Evolutionary conservation across 2,329 filamentous ascomycete species (phyloP).

Genomic region (Microdochium bolleyi): DNA sequence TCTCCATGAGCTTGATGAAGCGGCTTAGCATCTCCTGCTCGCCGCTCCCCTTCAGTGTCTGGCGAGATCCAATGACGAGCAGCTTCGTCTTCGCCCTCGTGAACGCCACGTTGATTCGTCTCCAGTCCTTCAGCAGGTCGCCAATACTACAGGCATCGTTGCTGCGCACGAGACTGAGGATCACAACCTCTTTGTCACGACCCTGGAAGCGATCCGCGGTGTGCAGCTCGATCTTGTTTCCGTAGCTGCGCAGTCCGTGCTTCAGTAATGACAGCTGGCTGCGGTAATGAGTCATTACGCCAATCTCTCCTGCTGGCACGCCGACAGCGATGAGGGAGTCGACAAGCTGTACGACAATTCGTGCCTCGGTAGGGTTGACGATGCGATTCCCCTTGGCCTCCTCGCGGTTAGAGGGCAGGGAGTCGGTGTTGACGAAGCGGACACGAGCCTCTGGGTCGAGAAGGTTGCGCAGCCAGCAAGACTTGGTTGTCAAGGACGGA

Average conservation of each 20-base stretch:
- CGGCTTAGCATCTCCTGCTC: conserved; percentile 66
- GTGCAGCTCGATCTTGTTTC: conserved; percentile 75
- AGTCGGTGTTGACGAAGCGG: conserved; percentile 84
- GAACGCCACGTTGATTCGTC: conserved; percentile 91
- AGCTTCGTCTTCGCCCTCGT: conserved; percentile 90
- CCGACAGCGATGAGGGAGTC: conserved; percentile 69
- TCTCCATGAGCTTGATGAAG: conserved; percentile 72
- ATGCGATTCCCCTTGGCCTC: conserved; percentile 76
- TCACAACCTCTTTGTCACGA: conserved; percentile 86
- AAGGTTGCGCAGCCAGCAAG: conserved; percentile 72
- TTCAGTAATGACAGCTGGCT: conserved; percentile 81
- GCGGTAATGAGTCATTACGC: conserved; percentile 95
- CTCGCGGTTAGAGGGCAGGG: conserved; percentile 59
- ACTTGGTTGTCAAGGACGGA: conserved; percentile 31
- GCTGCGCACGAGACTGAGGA: conserved; percentile 80
- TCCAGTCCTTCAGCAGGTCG: conserved; percentile 83
- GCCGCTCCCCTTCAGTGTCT: conserved; percentile 68
- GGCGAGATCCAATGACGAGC: conserved; percentile 74
- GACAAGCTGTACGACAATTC: conserved; percentile 71
- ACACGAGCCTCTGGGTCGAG: conserved; percentile 66
- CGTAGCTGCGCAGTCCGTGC: conserved; percentile 54
- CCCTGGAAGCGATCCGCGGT: conserved; percentile 97
- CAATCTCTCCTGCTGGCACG: conserved; percentile 68
- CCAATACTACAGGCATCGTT: conserved; percentile 81
- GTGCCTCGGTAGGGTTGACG: conserved; percentile 78